Percentiles rank a stretch among this genome's conserved stretches.
phyloP scores from a whole-genome alignment of 179 eudicot species.

The Spergularia azorica region DNA sequence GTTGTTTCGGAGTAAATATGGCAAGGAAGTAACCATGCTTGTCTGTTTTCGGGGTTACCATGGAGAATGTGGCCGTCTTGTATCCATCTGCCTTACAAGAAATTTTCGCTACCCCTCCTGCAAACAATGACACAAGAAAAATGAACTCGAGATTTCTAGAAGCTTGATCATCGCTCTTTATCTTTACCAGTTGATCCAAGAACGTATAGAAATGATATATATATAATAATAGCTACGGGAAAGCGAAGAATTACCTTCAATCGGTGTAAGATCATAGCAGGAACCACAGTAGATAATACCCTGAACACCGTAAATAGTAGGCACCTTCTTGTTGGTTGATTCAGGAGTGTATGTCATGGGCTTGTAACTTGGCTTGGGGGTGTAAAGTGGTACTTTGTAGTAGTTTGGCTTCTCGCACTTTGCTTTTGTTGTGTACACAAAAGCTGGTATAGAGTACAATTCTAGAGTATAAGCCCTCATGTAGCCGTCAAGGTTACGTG shows the following conservation, averaged over 20 bases:
- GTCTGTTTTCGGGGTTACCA: constrained; percentile 27
- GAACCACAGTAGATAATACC: constrained; percentile 30
- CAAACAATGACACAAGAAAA: neutral
- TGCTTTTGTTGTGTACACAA: constrained; percentile 14
- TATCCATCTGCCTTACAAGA: constrained; percentile 21
- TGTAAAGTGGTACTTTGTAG: constrained; percentile 4
- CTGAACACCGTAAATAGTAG: constrained; percentile 29
- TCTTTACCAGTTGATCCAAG: no score
- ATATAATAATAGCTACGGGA: no score
- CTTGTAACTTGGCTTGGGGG: constrained; percentile 14
- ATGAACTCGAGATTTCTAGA: neutral
- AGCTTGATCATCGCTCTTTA: neutral
- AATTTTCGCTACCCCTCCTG: constrained; percentile 30
- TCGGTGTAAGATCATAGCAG: constrained; percentile 23
- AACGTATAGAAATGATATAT: no score
- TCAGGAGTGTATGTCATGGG: neutral
- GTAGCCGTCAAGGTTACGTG: constrained; percentile 6
- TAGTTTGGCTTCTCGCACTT: constrained; percentile 18
- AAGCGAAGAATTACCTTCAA: constrained; percentile 24
- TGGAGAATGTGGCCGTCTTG: constrained; percentile 24
- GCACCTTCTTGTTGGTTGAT: neutral
- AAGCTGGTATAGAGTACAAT: constrained; percentile 26
- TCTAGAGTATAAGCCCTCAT: constrained; percentile 16
- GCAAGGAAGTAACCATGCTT: constrained; percentile 34
- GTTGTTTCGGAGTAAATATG: constrained; percentile 30